Conservation (phyloP, 495 filamentous ascomycete genomes). For the Amniculicola lignicola region DNA sequence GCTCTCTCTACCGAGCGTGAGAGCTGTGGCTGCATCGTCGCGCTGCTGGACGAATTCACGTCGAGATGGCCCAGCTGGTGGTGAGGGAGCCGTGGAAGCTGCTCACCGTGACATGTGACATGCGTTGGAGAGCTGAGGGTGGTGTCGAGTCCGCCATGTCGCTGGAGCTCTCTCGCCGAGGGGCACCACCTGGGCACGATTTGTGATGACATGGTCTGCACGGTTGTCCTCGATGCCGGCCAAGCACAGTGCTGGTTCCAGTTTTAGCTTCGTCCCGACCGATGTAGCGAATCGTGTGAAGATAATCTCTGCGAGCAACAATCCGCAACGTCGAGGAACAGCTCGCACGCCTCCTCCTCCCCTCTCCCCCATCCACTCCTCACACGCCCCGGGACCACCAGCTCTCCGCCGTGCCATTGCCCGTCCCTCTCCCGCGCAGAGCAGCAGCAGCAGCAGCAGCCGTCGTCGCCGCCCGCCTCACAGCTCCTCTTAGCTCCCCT, state of each 20-base stretch:
- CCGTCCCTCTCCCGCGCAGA: background rate
- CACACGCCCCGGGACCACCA: background rate
- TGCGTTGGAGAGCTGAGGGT: no score
- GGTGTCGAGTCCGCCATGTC: no score
- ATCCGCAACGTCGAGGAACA: background rate
- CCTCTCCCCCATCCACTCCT: background rate
- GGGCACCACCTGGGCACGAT: background rate
- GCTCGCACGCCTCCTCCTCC: background rate
- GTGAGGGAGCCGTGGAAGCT: no score
- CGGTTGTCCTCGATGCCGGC: slow-evolving; percentile 9
- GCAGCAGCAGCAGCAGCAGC: background rate
- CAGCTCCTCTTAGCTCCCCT: background rate
- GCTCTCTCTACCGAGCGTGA: slow-evolving; percentile 1
- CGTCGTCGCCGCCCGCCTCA: background rate
- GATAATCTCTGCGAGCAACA: background rate
- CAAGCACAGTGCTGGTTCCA: slow-evolving; percentile 5
- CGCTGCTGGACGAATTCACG: no score
- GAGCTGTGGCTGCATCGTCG: no score
- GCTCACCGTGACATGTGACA: no score
- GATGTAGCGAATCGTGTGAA: background rate
- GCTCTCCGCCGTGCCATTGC: slow-evolving; percentile 1
- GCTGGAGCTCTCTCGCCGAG: no score
- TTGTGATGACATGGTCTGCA: slow-evolving; percentile 13
- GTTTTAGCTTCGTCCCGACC: background rate
- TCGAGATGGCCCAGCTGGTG: no score